phyloP scores from a whole-genome alignment of 805 yeast species.

The Pichia insulana region DNA sequence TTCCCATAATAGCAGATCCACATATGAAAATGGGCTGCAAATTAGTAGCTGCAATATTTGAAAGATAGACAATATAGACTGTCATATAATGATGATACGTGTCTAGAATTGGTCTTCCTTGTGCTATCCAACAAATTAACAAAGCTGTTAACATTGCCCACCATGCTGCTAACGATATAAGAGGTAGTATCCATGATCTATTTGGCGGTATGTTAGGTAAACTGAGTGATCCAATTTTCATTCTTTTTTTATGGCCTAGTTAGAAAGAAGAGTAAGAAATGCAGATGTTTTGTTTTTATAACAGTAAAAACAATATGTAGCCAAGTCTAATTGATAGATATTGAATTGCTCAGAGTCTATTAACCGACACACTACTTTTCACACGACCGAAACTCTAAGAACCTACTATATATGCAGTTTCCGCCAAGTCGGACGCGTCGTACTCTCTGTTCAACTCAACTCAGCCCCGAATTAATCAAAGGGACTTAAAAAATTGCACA shows the following conservation, averaged over 20 bases:
- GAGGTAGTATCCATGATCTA: constrained; percentile 41
- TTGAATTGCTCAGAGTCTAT: too few relatives aligned
- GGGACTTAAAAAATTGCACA: too few relatives aligned
- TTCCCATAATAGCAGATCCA: constrained; percentile 70
- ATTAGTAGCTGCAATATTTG: constrained; percentile 83
- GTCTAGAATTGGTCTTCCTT: constrained; percentile 66
- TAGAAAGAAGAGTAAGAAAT: too few relatives aligned
- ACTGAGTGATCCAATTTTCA: constrained; percentile 11
- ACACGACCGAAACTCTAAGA: too few relatives aligned
- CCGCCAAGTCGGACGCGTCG: too few relatives aligned
- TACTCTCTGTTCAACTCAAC: too few relatives aligned
- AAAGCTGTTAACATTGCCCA: constrained; percentile 85
- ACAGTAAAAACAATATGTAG: too few relatives aligned
- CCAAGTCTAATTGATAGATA: too few relatives aligned
- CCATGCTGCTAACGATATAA: constrained; percentile 65
- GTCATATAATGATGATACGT: constrained; percentile 40
- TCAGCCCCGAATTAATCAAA: too few relatives aligned
- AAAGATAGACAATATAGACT: constrained; percentile 49
- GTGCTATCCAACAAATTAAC: constrained; percentile 67
- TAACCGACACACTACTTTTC: too few relatives aligned
- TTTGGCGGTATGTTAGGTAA: constrained; percentile 23
- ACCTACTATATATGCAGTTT: too few relatives aligned
- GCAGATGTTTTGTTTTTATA: too few relatives aligned
- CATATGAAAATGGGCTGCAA: constrained; percentile 77
- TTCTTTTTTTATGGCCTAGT: constrained; percentile 2